These are phyloP conservation scores for Chamaecrista fasciculata DNA, from an alignment of 306 rosid genomes.

Conservation along the genomic window DNA sequence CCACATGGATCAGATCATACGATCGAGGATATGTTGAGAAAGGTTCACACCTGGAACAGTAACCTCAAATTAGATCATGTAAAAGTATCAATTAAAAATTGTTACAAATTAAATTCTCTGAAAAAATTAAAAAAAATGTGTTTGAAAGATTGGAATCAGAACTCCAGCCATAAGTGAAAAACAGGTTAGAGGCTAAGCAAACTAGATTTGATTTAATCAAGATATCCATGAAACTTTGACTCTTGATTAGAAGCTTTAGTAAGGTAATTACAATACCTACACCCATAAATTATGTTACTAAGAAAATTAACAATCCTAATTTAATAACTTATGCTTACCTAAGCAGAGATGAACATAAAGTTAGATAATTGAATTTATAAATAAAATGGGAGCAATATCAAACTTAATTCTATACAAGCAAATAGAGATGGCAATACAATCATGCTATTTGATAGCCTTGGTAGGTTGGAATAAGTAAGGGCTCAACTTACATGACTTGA, in stretches of 20 bases:
- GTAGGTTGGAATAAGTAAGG: not conserved
- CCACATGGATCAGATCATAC: slow-evolving; percentile 82
- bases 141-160: not conserved
- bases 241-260: not conserved
- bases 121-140: not conserved
- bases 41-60: slow-evolving; percentile 88
- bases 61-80: slow-evolving; percentile 29
- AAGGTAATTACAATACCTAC: not conserved
- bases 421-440: not conserved
- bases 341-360: not conserved
- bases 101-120: slow-evolving; percentile 5
- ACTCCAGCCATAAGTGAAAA: slow-evolving; percentile 5
- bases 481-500: not conserved
- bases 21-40: slow-evolving; percentile 97
- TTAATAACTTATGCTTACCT: not conserved
- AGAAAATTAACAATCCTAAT: not conserved
- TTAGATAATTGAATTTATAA: slow-evolving; percentile 3
- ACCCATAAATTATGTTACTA: not conserved
- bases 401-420: not conserved
- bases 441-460: not conserved
- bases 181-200: not conserved
- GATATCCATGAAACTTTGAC: not conserved
- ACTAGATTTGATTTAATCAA: slow-evolving; percentile 1
- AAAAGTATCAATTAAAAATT: not conserved
- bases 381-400: not conserved